A percentile compares a stretch with the other conserved stretches of the same genome.
Conservation (phyloP, 805 yeast genomes). For the Starmerella apicola region DNA sequence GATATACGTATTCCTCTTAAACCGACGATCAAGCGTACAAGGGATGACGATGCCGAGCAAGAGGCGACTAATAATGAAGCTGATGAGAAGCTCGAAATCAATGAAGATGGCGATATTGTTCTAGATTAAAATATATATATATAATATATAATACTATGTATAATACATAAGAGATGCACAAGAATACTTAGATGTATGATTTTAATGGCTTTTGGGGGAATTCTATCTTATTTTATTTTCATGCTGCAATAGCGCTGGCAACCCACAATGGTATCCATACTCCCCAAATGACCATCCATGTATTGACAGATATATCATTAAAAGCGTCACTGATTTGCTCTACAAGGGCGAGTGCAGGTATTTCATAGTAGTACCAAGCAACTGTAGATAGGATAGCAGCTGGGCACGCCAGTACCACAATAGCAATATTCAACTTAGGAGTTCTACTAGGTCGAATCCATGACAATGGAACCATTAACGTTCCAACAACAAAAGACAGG, state of each 20-base stretch:
- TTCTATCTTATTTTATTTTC: background rate
- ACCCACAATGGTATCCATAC: conserved; percentile 85
- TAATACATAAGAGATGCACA: background rate
- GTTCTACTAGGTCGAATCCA: conserved; percentile 34
- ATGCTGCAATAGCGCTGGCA: conserved; percentile 13
- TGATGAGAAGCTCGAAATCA: conserved; percentile 3
- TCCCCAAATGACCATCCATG: conserved; percentile 60
- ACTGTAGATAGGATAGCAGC: conserved; percentile 30
- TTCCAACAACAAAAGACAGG: conserved; percentile 57
- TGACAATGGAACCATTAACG: conserved; percentile 64
- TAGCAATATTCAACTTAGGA: conserved; percentile 17
- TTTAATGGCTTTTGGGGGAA: background rate
- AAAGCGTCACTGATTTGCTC: conserved; percentile 49
- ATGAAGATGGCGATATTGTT: conserved; percentile 6
- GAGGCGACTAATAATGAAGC: too few species aligned
- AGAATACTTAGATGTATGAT: too few species aligned
- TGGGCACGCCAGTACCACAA: conserved; percentile 35
- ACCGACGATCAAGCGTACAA: conserved; percentile 16
- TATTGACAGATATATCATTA: conserved; percentile 65
- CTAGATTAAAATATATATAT: background rate
- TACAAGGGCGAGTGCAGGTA: conserved; percentile 32
- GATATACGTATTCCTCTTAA: conserved; percentile 21
- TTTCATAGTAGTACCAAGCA: conserved; percentile 25
- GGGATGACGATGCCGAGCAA: conserved; percentile 11
- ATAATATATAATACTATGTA: background rate